phyloP scores from a whole-genome alignment of 495 filamentous ascomycete genomes.

The Hypoxylon rickii region DNA sequence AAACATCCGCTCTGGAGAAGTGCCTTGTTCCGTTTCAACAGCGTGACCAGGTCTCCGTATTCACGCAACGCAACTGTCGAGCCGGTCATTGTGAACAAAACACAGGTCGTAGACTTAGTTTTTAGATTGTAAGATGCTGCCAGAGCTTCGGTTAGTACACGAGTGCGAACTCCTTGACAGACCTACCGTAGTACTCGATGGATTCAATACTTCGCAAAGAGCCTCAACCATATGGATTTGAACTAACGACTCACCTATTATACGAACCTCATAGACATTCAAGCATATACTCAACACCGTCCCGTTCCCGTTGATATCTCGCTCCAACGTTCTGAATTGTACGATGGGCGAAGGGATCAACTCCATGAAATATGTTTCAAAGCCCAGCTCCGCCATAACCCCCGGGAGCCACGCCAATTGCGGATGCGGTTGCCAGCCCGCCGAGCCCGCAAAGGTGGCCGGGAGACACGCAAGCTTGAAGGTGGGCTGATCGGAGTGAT shows the following conservation, averaged over 20 bases:
- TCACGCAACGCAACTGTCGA: too few relatives aligned
- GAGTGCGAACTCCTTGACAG: background rate
- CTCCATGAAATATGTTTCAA: slow-evolving; percentile 1
- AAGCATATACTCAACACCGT: background rate
- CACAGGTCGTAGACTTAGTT: slow-evolving; percentile 9
- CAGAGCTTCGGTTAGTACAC: background rate
- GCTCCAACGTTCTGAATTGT: background rate
- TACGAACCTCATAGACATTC: background rate
- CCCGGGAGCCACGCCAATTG: slow-evolving; percentile 3
- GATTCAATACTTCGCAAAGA: too few relatives aligned
- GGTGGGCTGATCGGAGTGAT: background rate
- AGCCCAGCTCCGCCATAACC: background rate
- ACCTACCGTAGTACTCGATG: too few relatives aligned
- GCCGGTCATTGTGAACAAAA: background rate
- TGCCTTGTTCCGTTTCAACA: background rate
- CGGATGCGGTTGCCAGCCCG: background rate
- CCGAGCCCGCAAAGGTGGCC: background rate
- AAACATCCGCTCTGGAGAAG: slow-evolving; percentile 7
- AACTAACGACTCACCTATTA: slow-evolving; percentile 3
- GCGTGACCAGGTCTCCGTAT: too few relatives aligned
- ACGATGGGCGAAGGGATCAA: background rate
- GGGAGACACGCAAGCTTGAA: slow-evolving; percentile 5
- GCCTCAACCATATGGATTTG: background rate
- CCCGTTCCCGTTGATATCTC: background rate
- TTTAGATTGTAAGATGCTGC: slow-evolving; percentile 6